These are phyloP conservation scores for Globisporangium okanoganense DNA, from an alignment of 352 stramenopile species.

Conservation along the genomic window DNA sequence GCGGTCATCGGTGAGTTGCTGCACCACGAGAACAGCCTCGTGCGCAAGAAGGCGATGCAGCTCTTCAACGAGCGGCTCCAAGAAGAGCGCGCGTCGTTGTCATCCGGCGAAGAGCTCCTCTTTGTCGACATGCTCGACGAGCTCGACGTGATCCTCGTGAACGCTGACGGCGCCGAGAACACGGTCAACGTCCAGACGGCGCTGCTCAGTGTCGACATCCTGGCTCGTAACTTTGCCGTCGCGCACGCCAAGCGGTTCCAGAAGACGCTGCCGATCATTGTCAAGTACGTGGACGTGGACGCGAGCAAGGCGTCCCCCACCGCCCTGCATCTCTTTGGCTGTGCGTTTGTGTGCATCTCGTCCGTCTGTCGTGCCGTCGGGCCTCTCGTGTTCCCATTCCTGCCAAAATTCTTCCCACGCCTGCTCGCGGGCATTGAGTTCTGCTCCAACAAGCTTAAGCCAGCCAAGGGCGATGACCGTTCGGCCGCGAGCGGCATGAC, in stretches of 20 bases:
- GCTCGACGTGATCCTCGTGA: slow-evolving; percentile 64
- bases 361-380: slow-evolving; percentile 69
- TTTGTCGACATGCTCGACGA: slow-evolving; percentile 89
- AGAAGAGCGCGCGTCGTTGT: slow-evolving; percentile 53
- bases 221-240: slow-evolving; percentile 74
- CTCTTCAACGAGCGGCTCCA: slow-evolving; percentile 85
- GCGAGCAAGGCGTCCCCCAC: slow-evolving; percentile 41
- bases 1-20: slow-evolving; percentile 81
- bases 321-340: slow-evolving; percentile 71
- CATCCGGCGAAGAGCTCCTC: slow-evolving; percentile 65
- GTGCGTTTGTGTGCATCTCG: slow-evolving; percentile 77
- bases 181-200: slow-evolving; percentile 82
- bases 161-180: slow-evolving; percentile 54
- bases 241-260: slow-evolving; percentile 76
- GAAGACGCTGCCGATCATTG: slow-evolving; percentile 60
- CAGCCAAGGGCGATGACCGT: slow-evolving; percentile 21
- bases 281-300: slow-evolving; percentile 70
- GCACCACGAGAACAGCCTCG: slow-evolving; percentile 82
- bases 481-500: slow-evolving; percentile 22
- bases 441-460: slow-evolving; percentile 28
- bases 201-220: slow-evolving; percentile 78
- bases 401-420: slow-evolving; percentile 81
- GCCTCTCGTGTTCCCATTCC: slow-evolving; percentile 69
- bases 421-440: slow-evolving; percentile 63
- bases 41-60: slow-evolving; percentile 87